Conservation (phyloP, 371 early-diverging fungal species). For the Syncephalis plumigaleata region DNA sequence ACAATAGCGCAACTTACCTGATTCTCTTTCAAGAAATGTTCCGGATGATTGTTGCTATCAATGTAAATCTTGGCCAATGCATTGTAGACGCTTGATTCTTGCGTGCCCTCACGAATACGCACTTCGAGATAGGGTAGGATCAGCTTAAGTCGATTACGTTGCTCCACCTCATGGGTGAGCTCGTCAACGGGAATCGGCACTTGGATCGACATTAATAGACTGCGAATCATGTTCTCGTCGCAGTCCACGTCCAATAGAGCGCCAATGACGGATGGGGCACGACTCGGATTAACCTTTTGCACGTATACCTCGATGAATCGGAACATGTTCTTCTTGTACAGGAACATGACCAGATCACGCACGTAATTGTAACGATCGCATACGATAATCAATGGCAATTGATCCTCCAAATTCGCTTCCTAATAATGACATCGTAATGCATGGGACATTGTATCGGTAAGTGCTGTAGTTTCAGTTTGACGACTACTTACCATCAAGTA, state of each 20-base stretch:
- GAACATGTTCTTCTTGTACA: conserved; percentile 81
- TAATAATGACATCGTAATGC: conserved; percentile 4
- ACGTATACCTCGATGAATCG: conserved; percentile 97
- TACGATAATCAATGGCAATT: conserved; percentile 92
- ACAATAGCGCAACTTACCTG: conserved; percentile 5
- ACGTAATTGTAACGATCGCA: conserved; percentile 95
- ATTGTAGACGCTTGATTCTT: conserved; percentile 81
- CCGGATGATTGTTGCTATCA: conserved; percentile 95
- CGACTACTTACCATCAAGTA: conserved; percentile 37
- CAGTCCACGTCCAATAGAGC: conserved; percentile 96
- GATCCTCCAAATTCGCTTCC: conserved; percentile 89
- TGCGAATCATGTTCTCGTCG: conserved; percentile 85
- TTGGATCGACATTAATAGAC: conserved; percentile 59
- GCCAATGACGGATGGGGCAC: conserved; percentile 91
- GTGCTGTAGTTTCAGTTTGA: background rate
- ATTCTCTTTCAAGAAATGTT: conserved; percentile 86
- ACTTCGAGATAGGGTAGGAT: conserved; percentile 83
- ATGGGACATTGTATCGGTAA: background rate
- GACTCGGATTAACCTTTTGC: conserved; percentile 87
- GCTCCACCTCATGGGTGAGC: conserved; percentile 84
- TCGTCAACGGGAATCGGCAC: conserved; percentile 67
- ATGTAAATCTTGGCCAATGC: conserved; percentile 97
- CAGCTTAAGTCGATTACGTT: conserved; percentile 91
- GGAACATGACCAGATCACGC: conserved; percentile 87
- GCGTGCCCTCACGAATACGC: conserved; percentile 68